A percentile compares a stretch with the other conserved stretches of the same genome.
Evolutionary conservation across 202 grass and related monocot genomes (phyloP).

Genomic region (Brachypodium distachyon): DNA sequence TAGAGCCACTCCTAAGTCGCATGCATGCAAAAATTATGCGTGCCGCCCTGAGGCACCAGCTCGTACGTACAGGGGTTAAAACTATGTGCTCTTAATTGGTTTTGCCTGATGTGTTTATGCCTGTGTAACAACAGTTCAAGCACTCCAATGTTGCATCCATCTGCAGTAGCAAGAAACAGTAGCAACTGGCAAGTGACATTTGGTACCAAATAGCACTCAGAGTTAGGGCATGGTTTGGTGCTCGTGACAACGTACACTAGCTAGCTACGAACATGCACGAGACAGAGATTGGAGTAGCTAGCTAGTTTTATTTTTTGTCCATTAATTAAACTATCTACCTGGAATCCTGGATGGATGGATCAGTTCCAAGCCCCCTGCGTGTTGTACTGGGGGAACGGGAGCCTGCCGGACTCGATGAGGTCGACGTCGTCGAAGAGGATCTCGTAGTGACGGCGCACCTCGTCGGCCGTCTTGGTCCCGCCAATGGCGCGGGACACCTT

Average conservation of each 20-base stretch:
- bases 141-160: not conserved
- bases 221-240: too few relatives aligned
- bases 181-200: not conserved
- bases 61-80: too few relatives aligned
- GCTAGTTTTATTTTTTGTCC: too few relatives aligned
- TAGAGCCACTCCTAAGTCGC: too few relatives aligned
- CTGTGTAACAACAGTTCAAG: not conserved
- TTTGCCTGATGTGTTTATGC: not conserved
- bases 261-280: too few relatives aligned
- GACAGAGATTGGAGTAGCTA: too few relatives aligned
- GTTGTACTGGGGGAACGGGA: constrained; percentile 62
- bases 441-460: constrained; percentile 65
- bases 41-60: not conserved
- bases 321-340: too few relatives aligned
- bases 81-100: not conserved
- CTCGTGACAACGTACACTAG: not conserved
- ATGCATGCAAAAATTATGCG: constrained; percentile 3
- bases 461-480: constrained; percentile 50
- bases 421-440: constrained; percentile 36
- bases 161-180: not conserved
- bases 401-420: constrained; percentile 35
- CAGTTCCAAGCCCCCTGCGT: constrained; percentile 36
- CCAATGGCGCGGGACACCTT: constrained; percentile 66
- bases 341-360: too few relatives aligned
- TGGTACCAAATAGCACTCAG: not conserved